Percentiles rank a stretch among this genome's conserved stretches.
Evolutionary conservation across 139 green algal genomes (phyloP).

Genomic region (Spirogloea muscicola): DNA sequence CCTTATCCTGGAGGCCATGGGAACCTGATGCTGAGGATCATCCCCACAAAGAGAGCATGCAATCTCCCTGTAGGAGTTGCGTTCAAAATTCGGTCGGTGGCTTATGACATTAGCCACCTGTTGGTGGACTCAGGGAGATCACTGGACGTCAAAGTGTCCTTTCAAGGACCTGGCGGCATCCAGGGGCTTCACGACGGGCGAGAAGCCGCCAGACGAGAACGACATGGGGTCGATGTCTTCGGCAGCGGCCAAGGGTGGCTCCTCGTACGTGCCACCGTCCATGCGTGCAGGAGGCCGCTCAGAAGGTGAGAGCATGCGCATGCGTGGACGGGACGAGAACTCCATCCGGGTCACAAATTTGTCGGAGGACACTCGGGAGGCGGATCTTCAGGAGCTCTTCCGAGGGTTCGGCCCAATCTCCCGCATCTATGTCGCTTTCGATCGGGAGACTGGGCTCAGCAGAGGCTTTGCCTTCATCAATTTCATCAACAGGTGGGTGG

Average conservation of each 20-base stretch:
- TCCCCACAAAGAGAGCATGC: no score
- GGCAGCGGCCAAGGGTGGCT: constrained; percentile 51
- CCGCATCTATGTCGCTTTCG: constrained; percentile 91
- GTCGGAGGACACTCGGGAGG: constrained; percentile 88
- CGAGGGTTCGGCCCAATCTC: constrained; percentile 86
- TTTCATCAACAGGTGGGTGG: constrained; percentile 68
- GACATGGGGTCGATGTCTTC: background rate
- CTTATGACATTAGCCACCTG: no score
- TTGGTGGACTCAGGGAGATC: no score
- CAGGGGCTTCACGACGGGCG: constrained; percentile 33
- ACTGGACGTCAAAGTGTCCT: constrained; percentile 60
- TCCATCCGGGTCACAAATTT: constrained; percentile 95
- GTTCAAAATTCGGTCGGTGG: no score
- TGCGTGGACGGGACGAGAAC: constrained; percentile 86
- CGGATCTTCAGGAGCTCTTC: constrained; percentile 92
- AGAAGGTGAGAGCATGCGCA: constrained; percentile 3
- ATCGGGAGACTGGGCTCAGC: constrained; percentile 86
- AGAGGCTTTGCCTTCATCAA: constrained; percentile 98
- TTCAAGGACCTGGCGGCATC: constrained; percentile 56
- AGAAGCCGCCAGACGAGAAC: constrained; percentile 79
- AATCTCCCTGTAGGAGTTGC: no score
- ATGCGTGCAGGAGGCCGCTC: constrained; percentile 54
- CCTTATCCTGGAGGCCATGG: no score
- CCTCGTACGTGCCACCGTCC: constrained; percentile 76
- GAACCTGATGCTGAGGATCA: no score